Evolutionary conservation across 305 asterid species (phyloP).

Genomic region (Plantago coronopus): DNA sequence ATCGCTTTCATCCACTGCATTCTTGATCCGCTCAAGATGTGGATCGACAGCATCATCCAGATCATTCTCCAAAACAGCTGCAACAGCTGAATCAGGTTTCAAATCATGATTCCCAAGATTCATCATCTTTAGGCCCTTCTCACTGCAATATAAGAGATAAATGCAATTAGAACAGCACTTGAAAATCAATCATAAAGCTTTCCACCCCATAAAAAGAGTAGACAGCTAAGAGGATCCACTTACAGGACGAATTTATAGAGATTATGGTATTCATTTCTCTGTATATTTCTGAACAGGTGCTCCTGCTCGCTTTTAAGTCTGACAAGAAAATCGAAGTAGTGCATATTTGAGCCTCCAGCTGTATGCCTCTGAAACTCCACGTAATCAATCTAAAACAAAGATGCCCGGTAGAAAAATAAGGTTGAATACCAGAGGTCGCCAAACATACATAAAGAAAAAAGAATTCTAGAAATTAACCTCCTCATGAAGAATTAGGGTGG

Average conservation of each 20-base stretch:
- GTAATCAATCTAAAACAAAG: slow-evolving; percentile 61
- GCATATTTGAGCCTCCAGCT: slow-evolving; percentile 98
- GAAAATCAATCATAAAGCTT: slow-evolving; percentile 2
- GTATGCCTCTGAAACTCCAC: slow-evolving; percentile 98
- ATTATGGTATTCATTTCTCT: slow-evolving; percentile 80
- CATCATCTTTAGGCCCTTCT: slow-evolving; percentile 74
- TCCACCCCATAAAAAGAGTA: background rate
- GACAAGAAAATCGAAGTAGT: slow-evolving; percentile 88
- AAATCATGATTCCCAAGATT: slow-evolving; percentile 40
- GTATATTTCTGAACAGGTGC: slow-evolving; percentile 97
- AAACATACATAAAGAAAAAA: slow-evolving; percentile 4
- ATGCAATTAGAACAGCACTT: slow-evolving; percentile 15
- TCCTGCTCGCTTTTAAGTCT: slow-evolving; percentile 90
- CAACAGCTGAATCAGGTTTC: slow-evolving; percentile 45
- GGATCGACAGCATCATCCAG: slow-evolving; percentile 88
- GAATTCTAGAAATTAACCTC: slow-evolving; percentile 47
- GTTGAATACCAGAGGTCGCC: slow-evolving; percentile 12
- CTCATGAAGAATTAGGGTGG: slow-evolving; percentile 92
- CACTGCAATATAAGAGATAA: slow-evolving; percentile 39
- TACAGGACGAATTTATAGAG: slow-evolving; percentile 77
- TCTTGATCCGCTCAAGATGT: slow-evolving; percentile 82
- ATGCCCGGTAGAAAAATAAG: slow-evolving; percentile 19
- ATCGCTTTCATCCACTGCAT: slow-evolving; percentile 79
- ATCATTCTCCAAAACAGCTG: slow-evolving; percentile 53
- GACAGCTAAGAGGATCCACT: slow-evolving; percentile 26